phyloP scores from a whole-genome alignment of 352 stramenopile species.

The Pythium insidiosum region DNA sequence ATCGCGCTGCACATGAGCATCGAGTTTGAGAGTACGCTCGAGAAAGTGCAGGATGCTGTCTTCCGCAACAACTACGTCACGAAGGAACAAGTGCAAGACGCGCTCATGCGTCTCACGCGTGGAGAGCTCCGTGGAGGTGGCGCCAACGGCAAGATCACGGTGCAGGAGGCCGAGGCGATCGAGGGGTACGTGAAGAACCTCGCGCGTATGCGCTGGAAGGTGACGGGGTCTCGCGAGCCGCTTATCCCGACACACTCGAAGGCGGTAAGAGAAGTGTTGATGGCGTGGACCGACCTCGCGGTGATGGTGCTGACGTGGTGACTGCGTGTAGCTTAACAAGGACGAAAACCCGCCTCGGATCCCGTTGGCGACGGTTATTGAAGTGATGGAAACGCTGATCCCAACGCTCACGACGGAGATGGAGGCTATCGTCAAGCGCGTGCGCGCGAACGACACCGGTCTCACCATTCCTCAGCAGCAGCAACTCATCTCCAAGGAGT shows the following conservation, averaged over 20 bases:
- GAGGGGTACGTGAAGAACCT: conserved; percentile 64
- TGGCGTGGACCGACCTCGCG: too few species aligned
- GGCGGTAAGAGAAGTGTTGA: conserved; percentile 11
- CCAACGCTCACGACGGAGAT: conserved; percentile 64
- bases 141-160: conserved; percentile 41
- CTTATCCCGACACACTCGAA: conserved; percentile 46
- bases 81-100: conserved; percentile 69
- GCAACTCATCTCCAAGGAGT: conserved; percentile 46
- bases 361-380: conserved; percentile 37
- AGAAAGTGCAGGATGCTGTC: conserved; percentile 76
- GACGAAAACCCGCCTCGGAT: conserved; percentile 64
- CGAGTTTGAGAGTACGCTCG: conserved; percentile 66
- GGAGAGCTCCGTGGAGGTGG: conserved; percentile 45
- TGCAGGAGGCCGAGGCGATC: conserved; percentile 59
- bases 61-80: conserved; percentile 82
- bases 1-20: conserved; percentile 80
- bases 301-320: neutral
- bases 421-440: conserved; percentile 37
- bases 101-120: conserved; percentile 47
- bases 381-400: conserved; percentile 70
- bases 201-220: conserved; percentile 67
- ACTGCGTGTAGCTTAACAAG: conserved; percentile 36
- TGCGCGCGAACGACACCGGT: conserved; percentile 23
- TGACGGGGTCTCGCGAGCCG: conserved; percentile 68
- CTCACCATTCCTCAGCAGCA: conserved; percentile 32